Evolutionary conservation across 768 basidiomycete genomes (phyloP), one percentile per base, ranked within the genome.

Genomic region (Aureoboletus auriporus): DNA sequence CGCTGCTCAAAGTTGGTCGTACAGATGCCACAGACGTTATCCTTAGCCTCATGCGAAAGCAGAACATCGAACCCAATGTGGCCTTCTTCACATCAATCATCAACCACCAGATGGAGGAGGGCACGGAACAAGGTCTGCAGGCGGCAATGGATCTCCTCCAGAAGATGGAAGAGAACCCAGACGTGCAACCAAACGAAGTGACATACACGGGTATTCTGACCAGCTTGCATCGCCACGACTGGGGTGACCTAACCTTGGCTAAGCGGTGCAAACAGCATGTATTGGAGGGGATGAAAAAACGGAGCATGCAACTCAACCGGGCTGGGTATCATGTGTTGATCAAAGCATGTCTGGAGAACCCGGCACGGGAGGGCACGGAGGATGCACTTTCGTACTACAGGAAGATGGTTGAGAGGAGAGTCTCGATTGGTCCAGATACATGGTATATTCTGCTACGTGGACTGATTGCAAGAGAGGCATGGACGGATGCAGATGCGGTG

Each of bases 121-220:
- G 76, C 8, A 75, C 72, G 35, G 72, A 75, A 43, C 65, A 71
- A 28, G 75, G 79, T 44, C 64, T 96, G 28, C 67, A 66, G 5
- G 77, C 79, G 2, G 89, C 84, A 1, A 69, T 93, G 57, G 72
- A 78, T n/a, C 65, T 97, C 45, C 69, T 96, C 47, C 67, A 73
- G 46, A 76, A 74, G 59, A 93, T 97, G 89, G 93, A 92, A 64
- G 66, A 71, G 44, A 69, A 76, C 44, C 65, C 70, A 4, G 63
- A 70, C 5, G 64, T 72, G 23, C 64, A 64, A 39, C 86, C 90
- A 1, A 94, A 86, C 61, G 80, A 82, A 50, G 76, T 92, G 52
- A 93, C 90, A 27, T 98, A 93, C 67, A 93, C 92, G 0, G 73
- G 82, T 2, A 72, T 96, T 42, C 73, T 96, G 41, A 72, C 83